Percentiles rank a stretch among this genome's conserved stretches.
Conservation (phyloP, 148 eudicot genomes). For the Spergularia bocconei region DNA sequence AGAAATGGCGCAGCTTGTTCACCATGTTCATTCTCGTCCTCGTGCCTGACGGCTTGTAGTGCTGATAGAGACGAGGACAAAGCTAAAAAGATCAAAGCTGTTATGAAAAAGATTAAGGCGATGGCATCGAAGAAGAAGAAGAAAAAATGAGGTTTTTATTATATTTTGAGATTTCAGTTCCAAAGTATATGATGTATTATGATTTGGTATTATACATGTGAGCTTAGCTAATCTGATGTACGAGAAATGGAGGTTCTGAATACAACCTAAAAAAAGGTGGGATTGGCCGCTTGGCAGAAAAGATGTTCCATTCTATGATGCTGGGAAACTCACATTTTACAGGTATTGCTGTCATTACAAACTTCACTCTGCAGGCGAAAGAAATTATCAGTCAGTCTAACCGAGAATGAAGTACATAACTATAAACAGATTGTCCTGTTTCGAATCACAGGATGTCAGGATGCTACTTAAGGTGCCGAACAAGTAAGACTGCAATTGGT, state of each 20-base stretch:
- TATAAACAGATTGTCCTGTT: background rate
- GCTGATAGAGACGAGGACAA: background rate
- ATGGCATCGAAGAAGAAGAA: background rate
- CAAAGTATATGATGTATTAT: background rate
- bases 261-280: slow-evolving; percentile 9
- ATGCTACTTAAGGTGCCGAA: background rate
- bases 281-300: background rate
- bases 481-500: too few species aligned
- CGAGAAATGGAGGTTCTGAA: background rate
- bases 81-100: background rate
- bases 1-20: too few species aligned
- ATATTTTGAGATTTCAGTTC: too few species aligned
- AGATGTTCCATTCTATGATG: slow-evolving; percentile 4
- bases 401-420: background rate
- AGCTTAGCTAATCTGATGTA: background rate
- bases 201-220: slow-evolving; percentile 3
- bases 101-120: background rate
- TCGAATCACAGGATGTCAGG: background rate
- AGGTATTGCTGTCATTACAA: slow-evolving; percentile 56
- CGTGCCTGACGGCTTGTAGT: background rate
- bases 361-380: slow-evolving; percentile 44
- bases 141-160: too few species aligned
- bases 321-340: slow-evolving; percentile 45
- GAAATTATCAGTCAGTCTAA: slow-evolving; percentile 13
- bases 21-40: too few species aligned